phyloP scores from a whole-genome alignment of 306 rosid genomes.

The Geum urbanum region DNA sequence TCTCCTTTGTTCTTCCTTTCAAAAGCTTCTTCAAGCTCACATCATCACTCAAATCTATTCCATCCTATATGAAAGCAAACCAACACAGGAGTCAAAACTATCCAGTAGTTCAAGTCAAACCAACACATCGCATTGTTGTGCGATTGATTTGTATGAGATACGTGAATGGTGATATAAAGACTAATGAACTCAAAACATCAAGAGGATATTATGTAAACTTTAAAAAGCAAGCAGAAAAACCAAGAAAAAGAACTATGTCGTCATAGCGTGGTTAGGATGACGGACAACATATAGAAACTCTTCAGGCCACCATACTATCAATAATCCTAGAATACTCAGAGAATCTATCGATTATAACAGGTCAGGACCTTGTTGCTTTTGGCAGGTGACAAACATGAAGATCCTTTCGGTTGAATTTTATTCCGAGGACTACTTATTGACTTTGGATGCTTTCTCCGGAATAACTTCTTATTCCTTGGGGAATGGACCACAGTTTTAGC shows the following conservation, averaged over 20 bases:
- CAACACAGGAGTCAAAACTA: constrained; percentile 1
- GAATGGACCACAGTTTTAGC: constrained; percentile 23
- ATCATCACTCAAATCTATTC: constrained; percentile 48
- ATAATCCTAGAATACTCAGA: not conserved
- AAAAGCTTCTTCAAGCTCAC: constrained; percentile 71
- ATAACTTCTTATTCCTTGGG: constrained; percentile 24
- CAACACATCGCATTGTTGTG: not conserved
- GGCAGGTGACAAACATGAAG: constrained; percentile 29
- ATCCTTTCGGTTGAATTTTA: constrained; percentile 40
- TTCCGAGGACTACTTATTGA: constrained; percentile 35
- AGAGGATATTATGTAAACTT: not conserved
- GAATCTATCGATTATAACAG: not conserved
- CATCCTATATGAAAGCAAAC: constrained; percentile 43
- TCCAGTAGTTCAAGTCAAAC: not conserved
- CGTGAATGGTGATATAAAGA: not conserved
- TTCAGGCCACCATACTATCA: not conserved
- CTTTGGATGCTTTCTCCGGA: constrained; percentile 36
- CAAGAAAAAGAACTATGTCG: not conserved
- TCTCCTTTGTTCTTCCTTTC: constrained; percentile 43
- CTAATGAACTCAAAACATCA: not conserved
- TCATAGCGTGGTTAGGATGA: not conserved
- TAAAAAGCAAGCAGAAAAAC: not conserved
- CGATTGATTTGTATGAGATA: not conserved
- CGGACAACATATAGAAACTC: not conserved
- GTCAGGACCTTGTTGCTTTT: constrained; percentile 44